Conservation (phyloP, 805 yeast species). For the Lipomyces yamadae region DNA sequence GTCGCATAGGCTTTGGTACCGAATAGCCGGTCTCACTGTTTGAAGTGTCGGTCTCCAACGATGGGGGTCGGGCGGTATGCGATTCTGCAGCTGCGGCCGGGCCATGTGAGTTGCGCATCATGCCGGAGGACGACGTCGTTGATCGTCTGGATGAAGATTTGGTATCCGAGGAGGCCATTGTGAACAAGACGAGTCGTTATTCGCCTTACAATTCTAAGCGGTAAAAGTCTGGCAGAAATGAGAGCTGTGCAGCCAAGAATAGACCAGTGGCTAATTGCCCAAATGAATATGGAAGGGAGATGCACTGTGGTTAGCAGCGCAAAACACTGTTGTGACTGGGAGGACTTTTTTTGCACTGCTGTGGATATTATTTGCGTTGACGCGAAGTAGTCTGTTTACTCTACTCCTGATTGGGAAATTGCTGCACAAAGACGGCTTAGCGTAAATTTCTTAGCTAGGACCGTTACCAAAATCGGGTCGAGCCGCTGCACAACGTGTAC, state of each 20-base stretch:
- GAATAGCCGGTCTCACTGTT: neutral
- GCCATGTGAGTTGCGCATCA: neutral
- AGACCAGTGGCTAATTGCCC: too few species aligned
- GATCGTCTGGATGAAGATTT: neutral
- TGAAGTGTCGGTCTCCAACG: neutral
- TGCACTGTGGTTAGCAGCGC: neutral
- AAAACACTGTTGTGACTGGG: too few species aligned
- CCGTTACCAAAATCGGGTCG: too few species aligned
- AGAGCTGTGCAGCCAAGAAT: too few species aligned
- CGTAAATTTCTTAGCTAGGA: neutral
- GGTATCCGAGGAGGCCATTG: neutral
- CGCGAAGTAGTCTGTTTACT: neutral
- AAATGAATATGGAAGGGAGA: too few species aligned
- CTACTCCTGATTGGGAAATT: neutral
- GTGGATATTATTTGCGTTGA: neutral
- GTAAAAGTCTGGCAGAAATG: too few species aligned
- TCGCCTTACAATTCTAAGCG: too few species aligned
- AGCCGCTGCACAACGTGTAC: too few species aligned
- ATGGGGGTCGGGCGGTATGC: neutral
- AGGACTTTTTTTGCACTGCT: neutral
- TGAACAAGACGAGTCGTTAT: too few species aligned
- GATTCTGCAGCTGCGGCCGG: neutral
- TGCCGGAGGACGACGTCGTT: neutral
- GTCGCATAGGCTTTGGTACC: neutral
- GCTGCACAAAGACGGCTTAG: neutral